These are phyloP conservation scores for Alternaria tenuissima DNA, from an alignment of 2,329 filamentous ascomycete species.

Conservation along the genomic window DNA sequence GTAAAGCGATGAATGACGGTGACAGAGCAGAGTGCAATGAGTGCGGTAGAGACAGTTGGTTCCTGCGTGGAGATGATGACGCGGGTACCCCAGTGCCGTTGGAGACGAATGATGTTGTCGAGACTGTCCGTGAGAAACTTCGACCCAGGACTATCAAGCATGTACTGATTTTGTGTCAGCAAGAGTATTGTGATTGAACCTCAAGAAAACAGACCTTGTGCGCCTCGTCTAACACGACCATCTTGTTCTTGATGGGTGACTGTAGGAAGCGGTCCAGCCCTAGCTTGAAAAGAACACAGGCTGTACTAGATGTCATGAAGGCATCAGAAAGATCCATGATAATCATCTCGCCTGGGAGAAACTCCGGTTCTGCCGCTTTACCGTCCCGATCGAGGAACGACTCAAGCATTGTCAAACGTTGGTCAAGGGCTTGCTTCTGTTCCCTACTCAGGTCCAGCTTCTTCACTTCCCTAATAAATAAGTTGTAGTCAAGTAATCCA, in stretches of 20 bases:
- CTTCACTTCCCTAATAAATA: too few relatives aligned
- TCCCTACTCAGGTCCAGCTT: too few relatives aligned
- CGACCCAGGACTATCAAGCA: constrained; percentile 60
- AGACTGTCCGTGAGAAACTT: background rate
- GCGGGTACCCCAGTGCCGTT: constrained; percentile 71
- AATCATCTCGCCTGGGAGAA: constrained; percentile 62
- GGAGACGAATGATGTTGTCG: too few relatives aligned
- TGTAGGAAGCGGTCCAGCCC: constrained; percentile 72
- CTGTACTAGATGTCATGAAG: constrained; percentile 70
- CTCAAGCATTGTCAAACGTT: constrained; percentile 55
- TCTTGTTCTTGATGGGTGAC: constrained; percentile 53
- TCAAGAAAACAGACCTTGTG: constrained; percentile 58
- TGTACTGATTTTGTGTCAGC: constrained; percentile 59
- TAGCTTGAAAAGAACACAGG: constrained; percentile 77
- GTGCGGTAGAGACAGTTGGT: constrained; percentile 71
- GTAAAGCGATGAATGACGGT: constrained; percentile 71
- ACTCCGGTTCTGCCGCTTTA: constrained; percentile 18
- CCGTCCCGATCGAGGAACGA: constrained; percentile 63
- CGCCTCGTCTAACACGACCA: constrained; percentile 78
- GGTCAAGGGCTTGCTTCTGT: too few relatives aligned
- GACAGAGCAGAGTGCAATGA: constrained; percentile 76
- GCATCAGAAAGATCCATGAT: constrained; percentile 79
- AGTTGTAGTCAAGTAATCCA: too few relatives aligned
- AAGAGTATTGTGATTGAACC: background rate
- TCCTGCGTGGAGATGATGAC: constrained; percentile 81